Conservation (phyloP, 208 protist species). For the Paratrypanosoma confusum region DNA sequence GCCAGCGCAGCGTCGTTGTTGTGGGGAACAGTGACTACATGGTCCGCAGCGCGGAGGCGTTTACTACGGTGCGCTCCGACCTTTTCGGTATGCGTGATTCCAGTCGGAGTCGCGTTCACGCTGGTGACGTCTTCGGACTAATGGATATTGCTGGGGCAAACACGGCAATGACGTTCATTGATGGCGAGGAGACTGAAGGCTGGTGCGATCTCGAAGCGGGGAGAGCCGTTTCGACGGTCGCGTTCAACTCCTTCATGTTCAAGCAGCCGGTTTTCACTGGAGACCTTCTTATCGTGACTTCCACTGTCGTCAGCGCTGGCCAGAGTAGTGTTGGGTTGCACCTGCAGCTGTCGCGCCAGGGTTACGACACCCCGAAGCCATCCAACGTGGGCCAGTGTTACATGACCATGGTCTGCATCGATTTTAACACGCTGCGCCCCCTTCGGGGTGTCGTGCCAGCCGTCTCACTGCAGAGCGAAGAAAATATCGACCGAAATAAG, state of each 20-base stretch:
- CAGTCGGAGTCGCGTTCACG: too few relatives aligned
- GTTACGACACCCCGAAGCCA: constrained; percentile 13
- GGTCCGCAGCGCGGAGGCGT: too few relatives aligned
- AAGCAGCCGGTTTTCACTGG: constrained; percentile 28
- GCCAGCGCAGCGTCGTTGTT: too few relatives aligned
- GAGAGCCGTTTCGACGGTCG: constrained; percentile 23
- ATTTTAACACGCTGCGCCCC: too few relatives aligned
- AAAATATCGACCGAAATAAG: constrained; percentile 12
- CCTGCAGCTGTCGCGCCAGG: constrained; percentile 20
- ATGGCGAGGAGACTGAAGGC: too few relatives aligned
- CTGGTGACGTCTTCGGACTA: too few relatives aligned
- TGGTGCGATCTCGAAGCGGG: too few relatives aligned
- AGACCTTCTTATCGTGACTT: constrained; percentile 25
- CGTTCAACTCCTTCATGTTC: constrained; percentile 45
- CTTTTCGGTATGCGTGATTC: too few relatives aligned
- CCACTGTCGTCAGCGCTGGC: constrained; percentile 21
- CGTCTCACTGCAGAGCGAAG: constrained; percentile 7
- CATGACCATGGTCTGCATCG: constrained; percentile 18
- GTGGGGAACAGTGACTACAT: too few relatives aligned
- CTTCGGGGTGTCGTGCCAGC: constrained; percentile 9
- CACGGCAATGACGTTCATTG: not conserved
- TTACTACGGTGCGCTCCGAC: too few relatives aligned
- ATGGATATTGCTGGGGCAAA: too few relatives aligned
- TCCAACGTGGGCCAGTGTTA: constrained; percentile 19
- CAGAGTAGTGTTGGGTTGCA: constrained; percentile 26